Evolutionary conservation across 163 green algal genomes (phyloP).

Genomic region (Smithsoniella earleae): DNA sequence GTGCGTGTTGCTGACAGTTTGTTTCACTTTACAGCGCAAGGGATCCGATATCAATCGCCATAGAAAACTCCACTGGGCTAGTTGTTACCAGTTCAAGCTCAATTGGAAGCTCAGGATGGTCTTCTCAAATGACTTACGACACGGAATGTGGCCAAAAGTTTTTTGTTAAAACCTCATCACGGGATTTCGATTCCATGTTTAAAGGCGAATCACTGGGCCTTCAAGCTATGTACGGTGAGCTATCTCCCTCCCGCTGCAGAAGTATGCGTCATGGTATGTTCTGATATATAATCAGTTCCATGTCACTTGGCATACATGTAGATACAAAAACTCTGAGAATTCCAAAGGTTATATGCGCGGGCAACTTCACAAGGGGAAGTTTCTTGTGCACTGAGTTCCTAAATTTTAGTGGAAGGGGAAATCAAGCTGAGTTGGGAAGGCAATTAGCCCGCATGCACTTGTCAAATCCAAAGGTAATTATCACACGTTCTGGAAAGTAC

Average conservation of each 20-base stretch:
- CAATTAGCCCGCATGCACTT: conserved; percentile 79
- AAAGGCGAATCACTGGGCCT: conserved; percentile 72
- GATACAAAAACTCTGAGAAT: conserved; percentile 59
- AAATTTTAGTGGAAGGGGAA: conserved; percentile 46
- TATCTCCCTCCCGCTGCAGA: background rate
- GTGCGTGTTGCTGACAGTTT: too few relatives aligned
- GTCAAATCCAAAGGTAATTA: conserved; percentile 47
- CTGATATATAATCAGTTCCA: background rate
- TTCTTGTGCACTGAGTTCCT: conserved; percentile 95
- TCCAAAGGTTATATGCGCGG: conserved; percentile 47
- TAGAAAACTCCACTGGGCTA: conserved; percentile 1
- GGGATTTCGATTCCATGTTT: conserved; percentile 65
- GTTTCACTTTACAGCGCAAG: conserved; percentile 29
- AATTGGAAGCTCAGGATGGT: conserved; percentile 26
- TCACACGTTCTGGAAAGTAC: background rate
- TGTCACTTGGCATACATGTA: conserved; percentile 35
- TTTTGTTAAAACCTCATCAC: conserved; percentile 61
- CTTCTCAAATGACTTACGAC: conserved; percentile 29
- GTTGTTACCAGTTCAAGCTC: background rate
- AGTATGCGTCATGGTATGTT: background rate
- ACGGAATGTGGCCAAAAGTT: conserved; percentile 37
- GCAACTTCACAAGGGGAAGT: conserved; percentile 35
- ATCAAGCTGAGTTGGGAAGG: conserved; percentile 56
- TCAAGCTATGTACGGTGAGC: conserved; percentile 69
- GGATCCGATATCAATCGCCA: background rate